These are phyloP conservation scores for Candida chilensis DNA, from an alignment of 805 yeast species.

Conservation along the genomic window DNA sequence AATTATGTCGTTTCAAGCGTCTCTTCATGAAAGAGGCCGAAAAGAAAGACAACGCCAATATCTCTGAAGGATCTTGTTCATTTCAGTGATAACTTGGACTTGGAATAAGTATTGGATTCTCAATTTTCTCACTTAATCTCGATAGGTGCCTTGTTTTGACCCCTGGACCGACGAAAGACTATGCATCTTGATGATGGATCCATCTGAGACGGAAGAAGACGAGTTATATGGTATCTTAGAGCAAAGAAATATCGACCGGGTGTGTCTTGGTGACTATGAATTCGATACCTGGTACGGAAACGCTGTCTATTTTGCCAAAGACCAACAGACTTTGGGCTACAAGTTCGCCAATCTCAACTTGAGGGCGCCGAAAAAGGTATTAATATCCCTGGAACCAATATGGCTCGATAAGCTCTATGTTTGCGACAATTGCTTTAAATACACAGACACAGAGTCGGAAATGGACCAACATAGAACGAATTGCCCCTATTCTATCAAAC, in stretches of 20 bases:
- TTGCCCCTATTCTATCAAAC: conserved; percentile 32
- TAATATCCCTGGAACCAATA: conserved; percentile 4
- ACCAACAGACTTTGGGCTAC: conserved; percentile 36
- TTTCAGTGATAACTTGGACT: no score
- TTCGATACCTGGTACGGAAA: conserved; percentile 87
- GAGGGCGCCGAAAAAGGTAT: conserved; percentile 6
- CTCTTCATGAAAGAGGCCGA: no score
- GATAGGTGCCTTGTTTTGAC: no score
- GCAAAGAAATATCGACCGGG: conserved; percentile 52
- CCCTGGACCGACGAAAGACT: no score
- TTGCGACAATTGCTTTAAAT: conserved; percentile 82
- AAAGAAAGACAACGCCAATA: no score
- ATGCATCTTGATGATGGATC: no score
- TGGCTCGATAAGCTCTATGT: conserved; percentile 63
- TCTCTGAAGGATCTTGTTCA: no score
- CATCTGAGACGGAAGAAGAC: no score
- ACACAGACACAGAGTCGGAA: conserved; percentile 38
- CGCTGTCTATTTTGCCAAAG: conserved; percentile 59
- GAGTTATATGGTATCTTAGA: conserved; percentile 54
- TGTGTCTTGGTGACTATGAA: conserved; percentile 58
- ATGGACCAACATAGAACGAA: conserved; percentile 39
- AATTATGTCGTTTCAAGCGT: no score
- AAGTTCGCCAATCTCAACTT: conserved; percentile 14
- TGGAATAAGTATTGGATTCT: no score
- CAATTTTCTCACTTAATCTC: no score